Conservation (phyloP, 1,139 yeast species). For the Nadsonia commutata region DNA sequence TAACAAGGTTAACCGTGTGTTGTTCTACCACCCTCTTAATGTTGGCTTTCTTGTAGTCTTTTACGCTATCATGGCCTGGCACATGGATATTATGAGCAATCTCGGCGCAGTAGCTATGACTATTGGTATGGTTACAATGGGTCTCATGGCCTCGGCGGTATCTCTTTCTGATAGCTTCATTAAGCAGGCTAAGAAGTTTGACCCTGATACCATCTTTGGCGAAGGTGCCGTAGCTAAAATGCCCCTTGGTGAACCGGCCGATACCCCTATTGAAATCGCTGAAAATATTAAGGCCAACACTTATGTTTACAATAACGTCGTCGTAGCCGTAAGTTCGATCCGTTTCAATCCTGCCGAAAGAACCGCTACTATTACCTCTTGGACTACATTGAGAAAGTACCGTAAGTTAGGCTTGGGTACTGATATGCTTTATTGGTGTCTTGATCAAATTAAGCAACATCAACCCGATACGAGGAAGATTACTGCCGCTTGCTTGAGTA, state of each 20-base stretch:
- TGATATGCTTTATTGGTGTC: slow-evolving; percentile 11
- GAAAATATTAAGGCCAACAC: slow-evolving; percentile 7
- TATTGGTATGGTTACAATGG: neutral
- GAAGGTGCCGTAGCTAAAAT: neutral
- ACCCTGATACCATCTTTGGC: neutral
- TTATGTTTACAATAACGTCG: slow-evolving; percentile 11
- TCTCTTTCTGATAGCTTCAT: neutral
- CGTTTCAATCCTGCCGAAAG: slow-evolving; percentile 4
- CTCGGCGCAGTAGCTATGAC: neutral
- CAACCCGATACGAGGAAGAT: slow-evolving; percentile 6
- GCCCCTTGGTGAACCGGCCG: neutral
- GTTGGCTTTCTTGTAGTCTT: slow-evolving; percentile 8
- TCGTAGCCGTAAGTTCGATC: slow-evolving; percentile 11
- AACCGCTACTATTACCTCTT: slow-evolving; percentile 12
- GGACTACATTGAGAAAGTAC: slow-evolving; percentile 14
- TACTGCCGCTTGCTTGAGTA: slow-evolving; percentile 7
- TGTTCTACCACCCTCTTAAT: slow-evolving; percentile 9
- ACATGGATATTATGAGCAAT: neutral
- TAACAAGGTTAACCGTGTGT: slow-evolving; percentile 11
- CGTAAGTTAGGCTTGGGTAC: slow-evolving; percentile 15
- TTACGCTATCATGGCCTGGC: slow-evolving; percentile 4
- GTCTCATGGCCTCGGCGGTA: neutral
- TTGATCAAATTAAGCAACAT: slow-evolving; percentile 9
- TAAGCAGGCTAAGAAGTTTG: neutral
- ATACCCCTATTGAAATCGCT: neutral